Evolutionary conservation across 441 rosid genomes (phyloP), one percentile per base, ranked within the genome.

Genomic region (Euphorbia celastroides): DNA sequence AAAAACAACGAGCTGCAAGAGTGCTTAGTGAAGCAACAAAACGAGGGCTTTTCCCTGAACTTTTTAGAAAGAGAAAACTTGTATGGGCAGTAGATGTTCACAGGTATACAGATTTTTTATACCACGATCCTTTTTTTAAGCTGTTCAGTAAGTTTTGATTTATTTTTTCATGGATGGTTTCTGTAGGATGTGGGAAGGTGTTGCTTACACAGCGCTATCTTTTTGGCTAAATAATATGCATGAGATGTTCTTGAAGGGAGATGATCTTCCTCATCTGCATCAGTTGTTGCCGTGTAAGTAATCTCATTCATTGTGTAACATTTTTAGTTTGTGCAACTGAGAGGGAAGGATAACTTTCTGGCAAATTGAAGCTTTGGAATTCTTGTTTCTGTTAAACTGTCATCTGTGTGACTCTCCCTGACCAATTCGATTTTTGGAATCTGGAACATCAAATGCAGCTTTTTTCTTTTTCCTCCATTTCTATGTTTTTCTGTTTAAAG

Each of bases 161-260:
- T 65, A 46, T 67, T 10, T 68, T 77, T 34, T 75, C 64, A 31
- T 71, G 61, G 44, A 11, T 69, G 70, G 44, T 65, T 77, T 75
- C 71, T 76, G 50, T 85, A 94, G 99, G 78, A 85, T 91, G 91
- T 94, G 88, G 84, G 96, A 89, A 80, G 99, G 97, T 63, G 84
- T 86, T 71, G 87, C 88, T 70, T 87, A 71, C 69, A 82, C 92
- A 7, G 88, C 99, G 42, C 57, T 91, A 61, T 89, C 93, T 48
- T 75, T 91, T 67, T 94, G 97, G 99, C 81, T 89, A 57, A 88
- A 91, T 69, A 60, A 84, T 75, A 77, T 89, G 78, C 70, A 62
- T 36, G 69, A 81, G 58, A 81, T 79, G 80, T 80, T 91, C 74
- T 60, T 67, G 46, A 72, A 54, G 23, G 90, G 96, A 59, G 83